Conservation (phyloP, 208 protist species). For the Naegleria lovaniensis region DNA sequence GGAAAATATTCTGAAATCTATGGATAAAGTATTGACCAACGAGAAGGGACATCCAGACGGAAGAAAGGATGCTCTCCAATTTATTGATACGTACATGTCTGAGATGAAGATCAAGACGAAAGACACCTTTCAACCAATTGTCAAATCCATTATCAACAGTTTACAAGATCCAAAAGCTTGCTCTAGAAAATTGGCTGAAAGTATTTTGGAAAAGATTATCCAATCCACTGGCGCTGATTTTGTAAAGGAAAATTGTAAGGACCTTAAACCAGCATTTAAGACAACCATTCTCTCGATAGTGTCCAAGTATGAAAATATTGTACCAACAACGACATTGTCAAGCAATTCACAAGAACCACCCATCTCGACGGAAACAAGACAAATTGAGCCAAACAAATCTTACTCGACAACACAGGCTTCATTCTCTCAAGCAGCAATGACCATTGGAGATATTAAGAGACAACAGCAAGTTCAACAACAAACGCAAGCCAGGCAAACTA, state of each 20-base stretch:
- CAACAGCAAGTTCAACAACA: not conserved
- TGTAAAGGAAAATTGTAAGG: not conserved
- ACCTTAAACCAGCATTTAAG: not conserved
- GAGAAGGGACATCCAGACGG: not conserved
- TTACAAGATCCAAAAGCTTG: conserved; percentile 6
- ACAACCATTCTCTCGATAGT: not conserved
- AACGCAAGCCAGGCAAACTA: not conserved
- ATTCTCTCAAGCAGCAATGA: not conserved
- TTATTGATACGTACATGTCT: not conserved
- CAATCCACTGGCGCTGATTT: not conserved
- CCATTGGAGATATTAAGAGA: not conserved
- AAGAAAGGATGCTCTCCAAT: conserved; percentile 10
- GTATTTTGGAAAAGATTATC: not conserved
- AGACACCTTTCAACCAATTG: not conserved
- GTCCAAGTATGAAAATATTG: not conserved
- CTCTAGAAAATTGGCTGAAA: conserved; percentile 3
- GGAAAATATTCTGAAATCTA: not conserved
- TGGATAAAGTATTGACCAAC: not conserved
- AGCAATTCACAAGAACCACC: not conserved
- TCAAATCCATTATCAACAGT: not conserved
- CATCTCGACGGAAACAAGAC: not conserved
- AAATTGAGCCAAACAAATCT: not conserved
- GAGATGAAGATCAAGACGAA: not conserved
- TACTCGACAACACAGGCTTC: not conserved
- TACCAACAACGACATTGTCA: not conserved